phyloP scores from a whole-genome alignment of 192 early-diverging fungal species.

The Coemansia reversa region DNA sequence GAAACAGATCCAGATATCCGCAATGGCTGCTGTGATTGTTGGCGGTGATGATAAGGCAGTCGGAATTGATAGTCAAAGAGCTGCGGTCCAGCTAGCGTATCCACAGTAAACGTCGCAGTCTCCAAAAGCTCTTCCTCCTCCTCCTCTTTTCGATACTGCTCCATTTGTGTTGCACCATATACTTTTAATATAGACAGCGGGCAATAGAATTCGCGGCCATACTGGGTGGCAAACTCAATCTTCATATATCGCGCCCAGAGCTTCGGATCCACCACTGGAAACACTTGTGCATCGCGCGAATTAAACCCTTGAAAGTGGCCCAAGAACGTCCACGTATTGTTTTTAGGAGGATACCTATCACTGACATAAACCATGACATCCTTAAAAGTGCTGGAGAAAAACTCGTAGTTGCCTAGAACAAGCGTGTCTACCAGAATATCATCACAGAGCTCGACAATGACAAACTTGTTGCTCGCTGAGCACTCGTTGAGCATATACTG shows the following conservation, averaged over 20 bases:
- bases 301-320: constrained; percentile 86
- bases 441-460: constrained; percentile 94
- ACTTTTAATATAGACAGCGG: constrained; percentile 85
- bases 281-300: constrained; percentile 84
- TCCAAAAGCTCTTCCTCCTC: constrained; percentile 45
- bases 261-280: constrained; percentile 69
- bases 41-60: constrained; percentile 27
- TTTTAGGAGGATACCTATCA: constrained; percentile 72
- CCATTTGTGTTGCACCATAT: constrained; percentile 91
- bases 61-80: constrained; percentile 26
- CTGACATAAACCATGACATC: constrained; percentile 78
- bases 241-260: constrained; percentile 85
- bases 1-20: constrained; percentile 30
- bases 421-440: constrained; percentile 89
- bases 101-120: constrained; percentile 39
- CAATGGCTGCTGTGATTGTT: constrained; percentile 22
- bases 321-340: constrained; percentile 75
- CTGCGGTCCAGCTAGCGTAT: constrained; percentile 25
- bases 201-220: constrained; percentile 92
- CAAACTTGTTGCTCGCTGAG: constrained; percentile 67
- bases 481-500: constrained; percentile 95
- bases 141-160: constrained; percentile 71
- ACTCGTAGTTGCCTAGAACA: constrained; percentile 92
- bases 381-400: constrained; percentile 92
- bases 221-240: constrained; percentile 85